Evolutionary conservation across 2,329 filamentous ascomycete species (phyloP), one percentile per base, ranked within the genome.

Genomic region (Penicillium sclerotiorum): DNA sequence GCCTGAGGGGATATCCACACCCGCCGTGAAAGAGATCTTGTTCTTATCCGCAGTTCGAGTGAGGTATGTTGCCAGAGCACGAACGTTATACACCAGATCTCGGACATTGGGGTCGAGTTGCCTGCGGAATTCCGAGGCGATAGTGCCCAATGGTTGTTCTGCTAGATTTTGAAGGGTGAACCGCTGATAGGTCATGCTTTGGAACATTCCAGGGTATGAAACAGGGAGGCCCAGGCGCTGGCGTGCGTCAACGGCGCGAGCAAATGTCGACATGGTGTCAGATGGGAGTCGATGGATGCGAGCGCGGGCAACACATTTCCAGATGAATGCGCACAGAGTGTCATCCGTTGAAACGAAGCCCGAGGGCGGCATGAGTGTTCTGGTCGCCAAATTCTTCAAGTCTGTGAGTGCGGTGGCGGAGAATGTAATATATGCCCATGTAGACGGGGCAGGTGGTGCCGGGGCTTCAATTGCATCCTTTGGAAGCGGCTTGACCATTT

Each of bases 281-380:
- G 49, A 12, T n/a, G 49, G 32, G 0, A 79, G 52, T 1, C 75
- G 73, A 0, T 64, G 48, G 0, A 66, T 56, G 8, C 80, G 74
- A 0, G 69, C 74, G 21, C 74, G 72, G 0, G 68, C 64, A 8
- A 78, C 58, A 0, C 65, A 69, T 53, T 78, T 71, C 77, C 77
- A 83, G 45, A 82, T 65, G 30, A 82, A 75, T 0, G 79, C 77
- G 2, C 66, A 76, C 13, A 83, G 59, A 1, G 73, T 68, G 57
- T 84, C 81, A 46, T 83, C 78, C 0, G 79, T 82, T 1, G 80
- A 80, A 17, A 82, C 59, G 47, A 73, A 81, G 2, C 50, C 50
- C 1, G 30, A 32, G 4, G 57, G 38, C 2, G 43, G 15, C 17
- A 62, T 50, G 44, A 63, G 45, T 8, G 50, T 52, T 3, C 41